Base-by-base conservation (phyloP, 768 basidiomycete genomes). In the Suillus subluteus region DNA sequence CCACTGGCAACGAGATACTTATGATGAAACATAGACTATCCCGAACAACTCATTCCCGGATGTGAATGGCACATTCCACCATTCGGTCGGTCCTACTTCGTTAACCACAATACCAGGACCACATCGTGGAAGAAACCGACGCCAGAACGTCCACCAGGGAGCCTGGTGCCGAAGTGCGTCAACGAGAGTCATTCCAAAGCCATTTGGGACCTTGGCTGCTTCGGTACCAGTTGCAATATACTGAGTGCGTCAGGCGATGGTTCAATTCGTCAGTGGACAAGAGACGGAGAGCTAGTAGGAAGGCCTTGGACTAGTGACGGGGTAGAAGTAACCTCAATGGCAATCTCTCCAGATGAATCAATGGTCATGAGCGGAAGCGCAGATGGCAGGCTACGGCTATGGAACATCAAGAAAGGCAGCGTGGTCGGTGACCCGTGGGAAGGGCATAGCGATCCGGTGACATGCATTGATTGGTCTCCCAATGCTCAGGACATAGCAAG, bases 401-500 rank as follows among this genome's bases (percentile, higher is more conserved):
- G 54, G 54, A 32, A 55, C 16, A 55, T 55, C 32, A 32, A 5
- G 30, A 9, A 55, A 15, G 54, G 30, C 30, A 55, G 16, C 16
- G 2, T 32, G 30, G 30, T 55, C 16, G 54, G 54, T 32, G 30
- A 55, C 16, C 54, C 30, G 4, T 55, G 54, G 54, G 30, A 55
- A 30, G 54, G 30, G 30, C 58, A 68, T 23, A 64, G 23, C 3
- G 58, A 4, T 32, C 23, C 63, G 2, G 62, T 67, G 13, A 35
- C 11, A 13, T 37, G 55, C 21, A 48, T 70, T 18, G 68, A 59
- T n/a, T 68, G 71, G 37, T 71, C 72, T 30, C 61, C 50, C 4
- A 62, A 69, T 52, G 65, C 71, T 9, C 66, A 58, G 21, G 46
- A 62, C 11, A 54, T 73, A 3, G 73, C 63, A 9, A 66, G 63